Percentiles rank a stretch among this genome's conserved stretches.
These are phyloP conservation scores for Aureococcus anophagefferens DNA, from an alignment of 108 stramenopile genomes.

Conservation along the genomic window DNA sequence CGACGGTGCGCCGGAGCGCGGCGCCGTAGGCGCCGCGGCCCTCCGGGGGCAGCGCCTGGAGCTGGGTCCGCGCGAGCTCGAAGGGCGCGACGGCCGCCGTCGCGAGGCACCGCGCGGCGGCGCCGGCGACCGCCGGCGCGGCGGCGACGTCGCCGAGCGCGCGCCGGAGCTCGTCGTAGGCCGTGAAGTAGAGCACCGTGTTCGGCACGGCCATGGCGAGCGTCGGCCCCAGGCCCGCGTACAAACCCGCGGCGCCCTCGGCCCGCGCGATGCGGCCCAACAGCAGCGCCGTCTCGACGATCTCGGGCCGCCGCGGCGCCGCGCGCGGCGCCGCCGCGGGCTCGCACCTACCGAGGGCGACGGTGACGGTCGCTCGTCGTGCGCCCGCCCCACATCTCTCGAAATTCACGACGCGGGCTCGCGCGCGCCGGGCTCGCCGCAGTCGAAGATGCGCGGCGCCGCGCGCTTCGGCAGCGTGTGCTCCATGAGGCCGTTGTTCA, in stretches of 20 bases:
- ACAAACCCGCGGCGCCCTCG: conserved; percentile 41
- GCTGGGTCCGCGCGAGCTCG: conserved; percentile 55
- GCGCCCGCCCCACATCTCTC: no score
- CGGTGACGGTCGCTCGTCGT: no score
- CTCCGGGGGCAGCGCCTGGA: conserved; percentile 18
- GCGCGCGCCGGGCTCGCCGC: no score
- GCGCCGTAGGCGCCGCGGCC: background rate
- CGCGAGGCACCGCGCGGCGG: conserved; percentile 61
- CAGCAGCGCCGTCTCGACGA: no score
- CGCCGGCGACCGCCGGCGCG: conserved; percentile 59
- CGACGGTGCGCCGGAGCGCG: background rate
- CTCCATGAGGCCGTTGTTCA: background rate
- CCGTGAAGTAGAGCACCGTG: conserved; percentile 76
- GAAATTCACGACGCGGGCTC: no score
- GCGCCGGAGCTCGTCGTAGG: conserved; percentile 55
- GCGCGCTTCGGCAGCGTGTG: background rate
- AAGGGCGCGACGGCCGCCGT: conserved; percentile 75
- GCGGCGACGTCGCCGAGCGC: background rate
- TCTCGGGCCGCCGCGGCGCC: no score
- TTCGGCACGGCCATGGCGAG: conserved; percentile 59
- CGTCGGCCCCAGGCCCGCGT: conserved; percentile 33
- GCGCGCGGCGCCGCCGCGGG: no score
- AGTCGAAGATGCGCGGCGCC: background rate
- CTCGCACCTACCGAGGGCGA: no score
- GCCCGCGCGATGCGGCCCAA: conserved; percentile 26